phyloP scores from a whole-genome alignment of 768 basidiomycete species.

The Nevesoporus exiguus region DNA sequence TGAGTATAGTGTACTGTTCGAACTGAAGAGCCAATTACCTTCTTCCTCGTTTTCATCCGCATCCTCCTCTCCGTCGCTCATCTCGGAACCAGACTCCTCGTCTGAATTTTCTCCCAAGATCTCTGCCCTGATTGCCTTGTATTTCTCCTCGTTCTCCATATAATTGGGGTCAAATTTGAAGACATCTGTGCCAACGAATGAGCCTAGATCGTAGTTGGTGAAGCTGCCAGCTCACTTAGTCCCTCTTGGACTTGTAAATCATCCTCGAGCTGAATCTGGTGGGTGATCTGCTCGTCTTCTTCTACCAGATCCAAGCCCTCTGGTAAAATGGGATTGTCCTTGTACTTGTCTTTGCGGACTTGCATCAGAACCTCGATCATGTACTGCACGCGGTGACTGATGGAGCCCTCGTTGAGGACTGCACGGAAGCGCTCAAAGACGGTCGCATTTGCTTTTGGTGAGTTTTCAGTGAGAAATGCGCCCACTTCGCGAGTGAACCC shows the following conservation, averaged over 20 bases:
- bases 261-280: conserved; percentile 88
- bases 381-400: conserved; percentile 96
- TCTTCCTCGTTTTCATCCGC: conserved; percentile 51
- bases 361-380: conserved; percentile 99
- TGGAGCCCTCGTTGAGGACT: conserved; percentile 90
- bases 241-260: conserved; percentile 93
- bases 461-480: conserved; percentile 88
- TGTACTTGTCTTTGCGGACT: conserved; percentile 97
- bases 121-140: conserved; percentile 85
- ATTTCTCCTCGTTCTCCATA: conserved; percentile 90
- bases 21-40: conserved; percentile 2
- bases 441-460: conserved; percentile 91
- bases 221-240: conserved; percentile 62
- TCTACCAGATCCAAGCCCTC: conserved; percentile 96
- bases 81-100: conserved; percentile 62
- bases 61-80: conserved; percentile 61
- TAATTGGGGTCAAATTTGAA: conserved; percentile 93
- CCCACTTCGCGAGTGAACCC: conserved; percentile 98
- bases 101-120: conserved; percentile 89
- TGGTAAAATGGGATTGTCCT: conserved; percentile 93
- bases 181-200: conserved; percentile 56
- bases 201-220: conserved; percentile 2
- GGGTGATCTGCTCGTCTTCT: conserved; percentile 97
- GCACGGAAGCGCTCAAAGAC: conserved; percentile 97
- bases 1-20: conserved; percentile 27